These are phyloP conservation scores for Trypanosoma lewisi DNA, from an alignment of 208 protist species.

Conservation along the genomic window DNA sequence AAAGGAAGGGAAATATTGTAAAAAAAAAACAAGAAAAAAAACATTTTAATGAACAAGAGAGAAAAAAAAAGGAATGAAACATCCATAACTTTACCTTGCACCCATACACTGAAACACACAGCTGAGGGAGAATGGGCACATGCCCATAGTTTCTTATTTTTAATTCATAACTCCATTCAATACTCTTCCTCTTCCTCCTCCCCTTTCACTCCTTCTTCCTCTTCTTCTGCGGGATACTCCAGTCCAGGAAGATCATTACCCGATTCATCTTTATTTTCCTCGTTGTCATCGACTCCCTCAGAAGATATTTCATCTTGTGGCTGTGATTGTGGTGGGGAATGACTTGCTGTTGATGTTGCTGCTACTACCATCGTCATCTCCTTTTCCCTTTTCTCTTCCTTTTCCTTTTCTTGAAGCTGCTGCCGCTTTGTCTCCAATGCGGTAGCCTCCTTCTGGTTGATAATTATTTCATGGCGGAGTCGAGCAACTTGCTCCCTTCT, in stretches of 20 bases:
- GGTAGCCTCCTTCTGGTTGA: constrained; percentile 6
- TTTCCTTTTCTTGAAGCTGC: constrained; percentile 13
- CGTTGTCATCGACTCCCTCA: too few species aligned
- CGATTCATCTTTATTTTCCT: too few species aligned
- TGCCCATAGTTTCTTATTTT: background rate
- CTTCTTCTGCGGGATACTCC: too few species aligned
- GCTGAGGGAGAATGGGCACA: background rate
- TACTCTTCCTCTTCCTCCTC: background rate
- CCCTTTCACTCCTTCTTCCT: too few species aligned
- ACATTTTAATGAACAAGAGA: too few species aligned
- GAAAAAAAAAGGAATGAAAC: background rate
- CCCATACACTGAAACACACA: background rate
- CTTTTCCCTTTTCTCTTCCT: constrained; percentile 18
- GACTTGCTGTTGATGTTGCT: too few species aligned
- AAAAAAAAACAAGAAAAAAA: too few species aligned
- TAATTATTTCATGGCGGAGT: background rate
- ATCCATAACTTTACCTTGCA: background rate
- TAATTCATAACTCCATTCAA: too few species aligned
- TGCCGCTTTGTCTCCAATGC: constrained; percentile 22
- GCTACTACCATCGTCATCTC: background rate
- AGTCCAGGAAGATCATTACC: too few species aligned
- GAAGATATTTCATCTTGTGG: too few species aligned
- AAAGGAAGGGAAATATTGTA: too few species aligned
- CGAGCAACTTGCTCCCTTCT: constrained; percentile 12
- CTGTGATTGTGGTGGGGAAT: too few species aligned